These are phyloP conservation scores for Cladophialophora bantiana DNA, from an alignment of 2,329 filamentous ascomycete species.

Conservation along the genomic window DNA sequence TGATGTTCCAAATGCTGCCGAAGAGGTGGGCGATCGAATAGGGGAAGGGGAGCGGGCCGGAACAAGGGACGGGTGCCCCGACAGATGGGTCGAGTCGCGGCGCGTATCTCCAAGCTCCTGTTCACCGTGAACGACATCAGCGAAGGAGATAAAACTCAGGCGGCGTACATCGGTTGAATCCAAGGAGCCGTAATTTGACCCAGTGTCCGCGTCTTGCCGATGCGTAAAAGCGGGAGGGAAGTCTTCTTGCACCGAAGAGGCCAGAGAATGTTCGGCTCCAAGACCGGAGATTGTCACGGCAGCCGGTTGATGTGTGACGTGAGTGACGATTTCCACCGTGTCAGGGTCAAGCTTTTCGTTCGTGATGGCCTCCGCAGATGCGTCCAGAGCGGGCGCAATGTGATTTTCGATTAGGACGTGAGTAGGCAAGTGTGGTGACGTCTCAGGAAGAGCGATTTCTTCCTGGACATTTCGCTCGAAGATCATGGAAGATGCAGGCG, in stretches of 20 bases:
- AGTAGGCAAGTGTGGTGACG: slow-evolving; percentile 84
- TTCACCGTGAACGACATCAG: slow-evolving; percentile 85
- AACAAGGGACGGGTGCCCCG: slow-evolving; percentile 37
- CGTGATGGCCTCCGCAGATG: slow-evolving; percentile 90
- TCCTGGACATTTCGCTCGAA: slow-evolving; percentile 97
- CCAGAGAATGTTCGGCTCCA: slow-evolving; percentile 45
- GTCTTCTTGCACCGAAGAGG: slow-evolving; percentile 57
- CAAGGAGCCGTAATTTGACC: slow-evolving; percentile 77
- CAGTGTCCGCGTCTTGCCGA: slow-evolving; percentile 61
- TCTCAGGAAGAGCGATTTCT: slow-evolving; percentile 68
- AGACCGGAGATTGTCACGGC: slow-evolving; percentile 68
- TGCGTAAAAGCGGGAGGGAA: slow-evolving; percentile 57
- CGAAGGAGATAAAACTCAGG: slow-evolving; percentile 94
- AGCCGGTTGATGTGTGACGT: slow-evolving; percentile 81
- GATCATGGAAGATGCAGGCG: slow-evolving; percentile 77
- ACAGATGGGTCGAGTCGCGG: slow-evolving; percentile 70
- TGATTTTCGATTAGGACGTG: slow-evolving; percentile 95
- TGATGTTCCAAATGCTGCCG: slow-evolving; percentile 71
- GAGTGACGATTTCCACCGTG: slow-evolving; percentile 90
- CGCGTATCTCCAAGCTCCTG: slow-evolving; percentile 50
- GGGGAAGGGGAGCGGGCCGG: slow-evolving; percentile 74
- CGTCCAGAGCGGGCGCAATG: slow-evolving; percentile 89
- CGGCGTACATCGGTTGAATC: slow-evolving; percentile 81
- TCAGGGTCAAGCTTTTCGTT: slow-evolving; percentile 84
- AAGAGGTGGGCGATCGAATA: slow-evolving; percentile 78